A percentile compares a stretch with the other conserved stretches of the same genome.
Evolutionary conservation across 2,329 filamentous ascomycete species (phyloP).

Genomic region (Diaporthe destruens): DNA sequence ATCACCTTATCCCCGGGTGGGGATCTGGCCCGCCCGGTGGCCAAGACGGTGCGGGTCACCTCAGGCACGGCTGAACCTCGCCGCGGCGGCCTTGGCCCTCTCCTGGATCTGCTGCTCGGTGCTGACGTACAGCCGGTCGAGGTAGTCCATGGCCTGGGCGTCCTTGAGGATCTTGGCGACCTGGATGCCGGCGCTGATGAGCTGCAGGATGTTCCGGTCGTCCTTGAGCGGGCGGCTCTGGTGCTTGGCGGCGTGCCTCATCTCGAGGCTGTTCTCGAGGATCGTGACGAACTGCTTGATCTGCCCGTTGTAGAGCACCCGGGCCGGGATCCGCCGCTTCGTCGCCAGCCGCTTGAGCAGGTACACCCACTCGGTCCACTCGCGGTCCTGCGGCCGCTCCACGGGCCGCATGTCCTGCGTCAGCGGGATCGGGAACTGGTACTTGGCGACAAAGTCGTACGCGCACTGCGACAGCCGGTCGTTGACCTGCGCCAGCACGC

Average conservation of each 20-base stretch:
- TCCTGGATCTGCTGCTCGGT: slow-evolving; percentile 85
- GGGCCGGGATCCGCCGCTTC: slow-evolving; percentile 85
- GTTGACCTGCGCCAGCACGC: slow-evolving; percentile 83
- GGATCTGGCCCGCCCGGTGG: neutral
- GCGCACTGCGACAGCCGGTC: slow-evolving; percentile 87
- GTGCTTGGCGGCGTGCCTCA: slow-evolving; percentile 87
- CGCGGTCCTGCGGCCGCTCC: slow-evolving; percentile 79
- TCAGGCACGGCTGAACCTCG: slow-evolving; percentile 53
- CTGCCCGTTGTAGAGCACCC: slow-evolving; percentile 88
- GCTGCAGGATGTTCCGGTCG: slow-evolving; percentile 87
- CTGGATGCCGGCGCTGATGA: slow-evolving; percentile 88
- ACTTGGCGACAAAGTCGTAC: slow-evolving; percentile 91
- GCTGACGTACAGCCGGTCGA: slow-evolving; percentile 84
- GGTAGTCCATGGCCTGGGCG: slow-evolving; percentile 83
- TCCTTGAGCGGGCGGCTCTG: slow-evolving; percentile 87
- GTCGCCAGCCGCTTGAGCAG: slow-evolving; percentile 87
- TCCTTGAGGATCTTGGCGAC: slow-evolving; percentile 91
- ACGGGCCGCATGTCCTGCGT: slow-evolving; percentile 85
- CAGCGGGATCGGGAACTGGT: slow-evolving; percentile 89
- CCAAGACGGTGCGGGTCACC: slow-evolving; percentile 42
- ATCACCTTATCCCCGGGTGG: neutral
- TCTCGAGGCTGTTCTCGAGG: slow-evolving; percentile 88
- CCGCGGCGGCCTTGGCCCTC: slow-evolving; percentile 60
- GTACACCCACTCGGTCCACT: slow-evolving; percentile 95
- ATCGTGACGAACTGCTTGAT: slow-evolving; percentile 93